Evolutionary conservation across 345 rosid genomes (phyloP).

Genomic region (Populus ilicifolia): DNA sequence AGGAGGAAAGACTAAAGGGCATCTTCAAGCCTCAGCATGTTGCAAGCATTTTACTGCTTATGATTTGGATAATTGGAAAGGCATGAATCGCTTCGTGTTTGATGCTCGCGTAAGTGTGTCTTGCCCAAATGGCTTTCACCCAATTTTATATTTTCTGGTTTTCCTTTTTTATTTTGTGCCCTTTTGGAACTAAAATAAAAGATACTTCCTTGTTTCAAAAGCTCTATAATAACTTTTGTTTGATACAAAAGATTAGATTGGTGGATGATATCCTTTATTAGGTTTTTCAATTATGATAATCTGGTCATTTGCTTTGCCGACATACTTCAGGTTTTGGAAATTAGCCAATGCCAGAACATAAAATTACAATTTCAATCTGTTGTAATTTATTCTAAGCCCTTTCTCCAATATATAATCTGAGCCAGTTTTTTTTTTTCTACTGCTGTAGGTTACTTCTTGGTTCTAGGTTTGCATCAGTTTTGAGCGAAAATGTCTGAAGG

Average conservation of each 20-base stretch:
- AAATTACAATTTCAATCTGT: too few relatives aligned
- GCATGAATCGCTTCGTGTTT: conserved; percentile 27
- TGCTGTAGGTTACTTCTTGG: neutral
- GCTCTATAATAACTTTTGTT: neutral
- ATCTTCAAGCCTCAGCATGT: conserved; percentile 34
- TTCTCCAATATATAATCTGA: too few relatives aligned
- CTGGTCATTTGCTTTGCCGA: neutral
- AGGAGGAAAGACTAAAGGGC: conserved; percentile 27
- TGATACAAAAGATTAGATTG: neutral
- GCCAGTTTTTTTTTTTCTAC: too few relatives aligned
- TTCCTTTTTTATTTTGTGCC: neutral
- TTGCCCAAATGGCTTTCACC: too few relatives aligned
- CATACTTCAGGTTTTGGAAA: neutral
- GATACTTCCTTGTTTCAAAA: conserved; percentile 12
- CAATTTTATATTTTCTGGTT: neutral
- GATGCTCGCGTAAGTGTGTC: conserved; percentile 29
- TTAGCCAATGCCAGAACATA: neutral
- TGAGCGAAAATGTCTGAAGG: neutral
- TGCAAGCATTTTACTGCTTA: conserved; percentile 35
- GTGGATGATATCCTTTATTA: conserved; percentile 8
- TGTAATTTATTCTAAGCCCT: too few relatives aligned
- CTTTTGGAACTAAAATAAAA: neutral
- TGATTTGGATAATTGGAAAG: conserved; percentile 32
- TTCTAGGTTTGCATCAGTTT: neutral
- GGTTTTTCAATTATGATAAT: neutral